Evolutionary conservation across 1,284 basidiomycete species (phyloP), one percentile per base, ranked within the genome.

Genomic region (Fomitopsis schrenkii): DNA sequence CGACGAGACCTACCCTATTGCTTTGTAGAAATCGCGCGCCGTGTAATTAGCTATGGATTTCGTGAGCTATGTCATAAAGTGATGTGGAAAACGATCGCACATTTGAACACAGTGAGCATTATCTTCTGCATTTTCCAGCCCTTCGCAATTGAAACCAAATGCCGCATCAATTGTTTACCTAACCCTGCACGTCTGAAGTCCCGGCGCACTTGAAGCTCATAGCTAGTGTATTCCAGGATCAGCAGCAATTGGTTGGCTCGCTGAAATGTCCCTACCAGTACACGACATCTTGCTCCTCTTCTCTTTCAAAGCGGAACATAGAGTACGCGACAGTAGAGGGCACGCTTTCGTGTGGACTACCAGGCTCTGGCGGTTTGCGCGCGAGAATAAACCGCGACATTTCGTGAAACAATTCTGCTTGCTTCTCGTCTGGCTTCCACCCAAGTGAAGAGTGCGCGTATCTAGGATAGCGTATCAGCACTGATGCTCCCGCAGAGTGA

Each of bases 281-380:
- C 4, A 90, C 50, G 2, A 89, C 71, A 61, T 84, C 75, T 61
- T 84, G 77, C 14, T 74, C 76, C 6, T 83, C 76, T 65, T 93
- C 91, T 38, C 75, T 70, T 59, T 91, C 90, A 63, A 93, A 93
- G 2, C 90, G 83, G 70, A 92, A 91, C 72, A 84, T 83, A 7
- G 77, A 69, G 66, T 83, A 93, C 0, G 83, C 90, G 17, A 80
- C 50, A 1, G 82, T 61, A 15, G 26, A 56, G 40, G 54, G 36
- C 26, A 33, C 36, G 33, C 38, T n/a, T 70, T 41, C 64, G 50
- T 9, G 62, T 62, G 26, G 53, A 35, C 33, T 58, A 38, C 28
- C 70, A 65, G 2, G 41, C 41, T 52, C 45, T 30, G 45, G 9
- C 17, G 10, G 33, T 41, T 44, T 35, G 40, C 72, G 70, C 22